Evolutionary conservation across 169 alveolate species (phyloP), one percentile per base, ranked within the genome.

Genomic region (Plasmodium inui): DNA sequence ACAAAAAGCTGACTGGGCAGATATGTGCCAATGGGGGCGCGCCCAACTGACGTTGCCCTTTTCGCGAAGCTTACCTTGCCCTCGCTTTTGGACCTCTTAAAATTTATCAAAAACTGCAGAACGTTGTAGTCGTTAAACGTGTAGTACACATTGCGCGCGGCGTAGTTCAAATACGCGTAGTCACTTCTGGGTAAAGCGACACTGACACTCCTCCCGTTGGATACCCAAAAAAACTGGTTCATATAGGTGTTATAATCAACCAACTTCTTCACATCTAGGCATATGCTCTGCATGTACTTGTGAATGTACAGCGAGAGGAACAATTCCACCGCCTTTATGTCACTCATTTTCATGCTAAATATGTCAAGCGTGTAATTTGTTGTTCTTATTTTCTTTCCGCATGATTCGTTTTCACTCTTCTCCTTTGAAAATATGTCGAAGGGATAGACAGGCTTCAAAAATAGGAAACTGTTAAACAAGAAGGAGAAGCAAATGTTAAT

Each of bases 181-280:
- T 89, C 89, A 30, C 26, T 61, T n/a, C 32, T 6, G 30, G 46
- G 81, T 22, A 14, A 17, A 61, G 30, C 19, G 22, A 89, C 32
- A 4, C n/a, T 46, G 7, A 80, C 46, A 34, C 50, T 34, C 7
- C 74, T 79, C 82, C 82, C 37, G 26, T 73, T 61, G 34, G 73
- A 79, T 32, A 79, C 28, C 89, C 94, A 78, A 61, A 89, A 89
- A 61, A 89, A 89, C 50, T 61, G 89, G 28, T 89, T 89, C 90
- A 89, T 78, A 79, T 57, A 89, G 5, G 34, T 79, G 39, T 89
- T 89, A 79, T 79, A 89, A 61, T 89, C 94, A 89, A 89, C 94
- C 14, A 61, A 10, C 72, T 89, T 89, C 5, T 61, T 89, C 37
- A 89, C 73, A 79, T 89, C 89, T 70, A 89, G 71, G 44, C 83